phyloP scores from a whole-genome alignment of 345 rosid genomes.

The Nephelium lappaceum region DNA sequence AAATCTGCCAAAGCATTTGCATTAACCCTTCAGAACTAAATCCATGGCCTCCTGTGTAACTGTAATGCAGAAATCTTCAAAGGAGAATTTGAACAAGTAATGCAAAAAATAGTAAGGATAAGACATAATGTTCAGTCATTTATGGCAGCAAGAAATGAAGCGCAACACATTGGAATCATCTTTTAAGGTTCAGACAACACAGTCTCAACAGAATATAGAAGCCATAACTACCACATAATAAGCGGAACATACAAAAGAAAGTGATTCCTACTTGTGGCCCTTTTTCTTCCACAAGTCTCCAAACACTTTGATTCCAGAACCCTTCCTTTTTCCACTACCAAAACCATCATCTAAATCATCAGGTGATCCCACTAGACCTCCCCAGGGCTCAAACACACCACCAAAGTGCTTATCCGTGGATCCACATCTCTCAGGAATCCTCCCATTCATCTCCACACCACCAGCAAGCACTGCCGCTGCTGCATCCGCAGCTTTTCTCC shows the following conservation, averaged over 20 bases:
- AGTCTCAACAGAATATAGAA: not conserved
- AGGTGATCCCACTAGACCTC: conserved; percentile 58
- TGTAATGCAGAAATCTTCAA: too few species aligned
- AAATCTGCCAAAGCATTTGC: too few species aligned
- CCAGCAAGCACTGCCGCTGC: conserved; percentile 89
- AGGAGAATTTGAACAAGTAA: too few species aligned
- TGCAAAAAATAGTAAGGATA: too few species aligned
- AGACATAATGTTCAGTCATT: not conserved
- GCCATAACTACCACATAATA: not conserved
- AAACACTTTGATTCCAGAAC: conserved; percentile 77
- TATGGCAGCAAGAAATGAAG: not conserved
- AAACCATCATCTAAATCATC: conserved; percentile 66
- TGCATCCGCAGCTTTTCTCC: conserved; percentile 96
- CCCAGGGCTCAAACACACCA: conserved; percentile 49
- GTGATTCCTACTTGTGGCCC: conserved; percentile 55
- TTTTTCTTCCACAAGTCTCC: conserved; percentile 92
- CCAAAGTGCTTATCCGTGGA: conserved; percentile 76
- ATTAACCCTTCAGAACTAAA: too few species aligned
- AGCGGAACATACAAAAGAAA: not conserved
- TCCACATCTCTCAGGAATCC: conserved; percentile 61
- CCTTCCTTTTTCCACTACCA: conserved; percentile 71
- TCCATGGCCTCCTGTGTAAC: too few species aligned
- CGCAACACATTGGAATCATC: too few species aligned
- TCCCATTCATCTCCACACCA: conserved; percentile 59
- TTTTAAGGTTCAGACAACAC: conserved; percentile 7